phyloP scores from a whole-genome alignment of 2,329 filamentous ascomycete genomes.

The Microsporum canis region DNA sequence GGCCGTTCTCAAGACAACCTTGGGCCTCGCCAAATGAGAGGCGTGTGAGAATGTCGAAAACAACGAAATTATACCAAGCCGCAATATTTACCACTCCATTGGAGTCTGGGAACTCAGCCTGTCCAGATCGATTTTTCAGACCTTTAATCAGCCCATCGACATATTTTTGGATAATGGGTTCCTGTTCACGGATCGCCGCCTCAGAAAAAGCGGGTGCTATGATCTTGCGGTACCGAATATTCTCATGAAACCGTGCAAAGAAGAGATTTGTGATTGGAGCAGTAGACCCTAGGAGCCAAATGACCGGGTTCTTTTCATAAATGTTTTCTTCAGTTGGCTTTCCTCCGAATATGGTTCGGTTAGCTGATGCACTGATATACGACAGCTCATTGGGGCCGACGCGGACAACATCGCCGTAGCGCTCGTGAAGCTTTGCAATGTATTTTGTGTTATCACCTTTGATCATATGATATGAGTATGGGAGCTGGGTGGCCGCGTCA shows the following conservation, averaged over 20 bases:
- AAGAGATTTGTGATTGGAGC: neutral
- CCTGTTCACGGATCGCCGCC: neutral
- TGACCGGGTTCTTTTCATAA: neutral
- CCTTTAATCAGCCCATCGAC: neutral
- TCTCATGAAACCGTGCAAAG: neutral
- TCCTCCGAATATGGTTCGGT: neutral
- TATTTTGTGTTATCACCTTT: slow-evolving; percentile 11
- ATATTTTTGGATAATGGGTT: neutral
- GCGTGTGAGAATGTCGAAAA: neutral
- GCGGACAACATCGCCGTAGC: slow-evolving; percentile 23
- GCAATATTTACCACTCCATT: neutral
- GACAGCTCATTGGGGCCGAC: slow-evolving; percentile 19
- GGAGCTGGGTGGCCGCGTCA: slow-evolving; percentile 17
- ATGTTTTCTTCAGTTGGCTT: neutral
- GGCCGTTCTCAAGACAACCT: slow-evolving; percentile 37
- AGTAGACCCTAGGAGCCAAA: neutral
- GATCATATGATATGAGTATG: slow-evolving; percentile 11
- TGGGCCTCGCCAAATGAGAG: neutral
- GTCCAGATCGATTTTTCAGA: neutral
- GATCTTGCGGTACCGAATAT: neutral
- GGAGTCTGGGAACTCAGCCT: neutral
- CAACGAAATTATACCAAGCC: neutral
- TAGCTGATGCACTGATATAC: neutral
- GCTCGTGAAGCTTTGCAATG: slow-evolving; percentile 17
- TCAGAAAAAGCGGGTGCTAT: neutral